Conservation (phyloP, 2,329 filamentous ascomycete species). For the Sporothrix schenckii region DNA sequence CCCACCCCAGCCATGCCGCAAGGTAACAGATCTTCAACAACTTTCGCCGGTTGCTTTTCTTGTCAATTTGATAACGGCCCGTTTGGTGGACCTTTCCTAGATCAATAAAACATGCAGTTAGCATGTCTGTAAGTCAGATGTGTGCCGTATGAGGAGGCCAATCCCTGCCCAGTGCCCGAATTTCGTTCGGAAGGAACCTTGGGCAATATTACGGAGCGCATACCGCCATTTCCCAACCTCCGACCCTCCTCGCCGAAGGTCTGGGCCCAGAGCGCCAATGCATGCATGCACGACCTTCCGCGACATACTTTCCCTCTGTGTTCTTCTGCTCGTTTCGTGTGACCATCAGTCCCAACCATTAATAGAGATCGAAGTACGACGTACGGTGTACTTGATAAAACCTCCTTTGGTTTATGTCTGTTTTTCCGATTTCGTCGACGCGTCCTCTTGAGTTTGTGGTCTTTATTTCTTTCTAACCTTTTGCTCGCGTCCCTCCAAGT, state of each 20-base stretch:
- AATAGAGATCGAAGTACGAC: background rate
- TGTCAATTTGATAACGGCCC: conserved; percentile 13
- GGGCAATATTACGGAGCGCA: background rate
- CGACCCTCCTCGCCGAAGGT: conserved; percentile 19
- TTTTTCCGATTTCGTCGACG: background rate
- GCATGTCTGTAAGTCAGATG: background rate
- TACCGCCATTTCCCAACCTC: conserved; percentile 25
- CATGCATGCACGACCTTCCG: conserved; percentile 10
- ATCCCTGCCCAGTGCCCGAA: conserved; percentile 9
- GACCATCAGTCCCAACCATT: background rate
- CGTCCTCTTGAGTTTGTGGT: background rate
- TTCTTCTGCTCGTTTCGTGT: conserved; percentile 1
- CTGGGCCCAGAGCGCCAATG: conserved; percentile 22
- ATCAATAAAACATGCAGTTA: conserved; percentile 21
- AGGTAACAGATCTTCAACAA: conserved; percentile 15
- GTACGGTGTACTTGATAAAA: background rate
- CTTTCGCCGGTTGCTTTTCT: conserved; percentile 11
- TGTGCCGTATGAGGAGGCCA: background rate
- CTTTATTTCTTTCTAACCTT: background rate
- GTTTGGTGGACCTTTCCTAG: conserved; percentile 29
- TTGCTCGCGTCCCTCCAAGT: no score
- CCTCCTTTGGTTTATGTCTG: background rate
- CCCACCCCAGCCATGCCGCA: background rate
- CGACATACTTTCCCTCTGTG: background rate
- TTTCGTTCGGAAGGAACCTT: conserved; percentile 5